Base-by-base conservation (phyloP, 768 basidiomycete species). In the Pulveroboletus sp. region DNA sequence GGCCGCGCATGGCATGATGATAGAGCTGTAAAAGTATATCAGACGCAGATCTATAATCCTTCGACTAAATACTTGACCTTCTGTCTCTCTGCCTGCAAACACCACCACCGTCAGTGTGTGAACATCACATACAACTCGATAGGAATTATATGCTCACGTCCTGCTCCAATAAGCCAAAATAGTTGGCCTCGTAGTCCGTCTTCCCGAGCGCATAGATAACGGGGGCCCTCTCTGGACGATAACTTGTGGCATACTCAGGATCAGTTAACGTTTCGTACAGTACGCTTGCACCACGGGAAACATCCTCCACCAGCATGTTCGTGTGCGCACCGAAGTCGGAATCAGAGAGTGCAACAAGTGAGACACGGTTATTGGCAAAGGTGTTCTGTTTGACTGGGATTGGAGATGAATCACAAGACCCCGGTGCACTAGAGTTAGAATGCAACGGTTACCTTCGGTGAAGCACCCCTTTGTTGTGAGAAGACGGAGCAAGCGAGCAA, bases 311-410 rank as follows among this genome's bases (percentile, higher is more conserved):
- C 9, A 46, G 27, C 16, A 54, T 30, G 10, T 48, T 49, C 0
- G 49, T 43, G 9, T 61, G 45, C 13, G 44, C 57, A 5, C 54
- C 55, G 16, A 2, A 12, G 17, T 41, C 37, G 19, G 45, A 60
- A 23, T 8, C 47, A 16, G 58, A 58, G 38, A 49, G 56, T 6
- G 63, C 55, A 4, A 63, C 36, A 14, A 67, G 58, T 2, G 69
- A 69, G 20, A 69, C 50, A 13, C 66, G 69, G 37, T 65, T 71
- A 40, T 70, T 70, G 13, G 66, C 65, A 50, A 66, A 70, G 0
- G 46, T 46, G n/a, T 66, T 57, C 5, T 54, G 55, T 6, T 54
- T 45, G 9, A 71, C 68, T 64, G 14, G 22, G 32, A 20, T 30
- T 2, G 39, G 11, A n/a, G 3, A 24, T 34, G 5, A 46, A 40